Evolutionary conservation across 129 eudicot species (phyloP), one percentile per base, ranked within the genome.

Genomic region (Calendula officinalis): DNA sequence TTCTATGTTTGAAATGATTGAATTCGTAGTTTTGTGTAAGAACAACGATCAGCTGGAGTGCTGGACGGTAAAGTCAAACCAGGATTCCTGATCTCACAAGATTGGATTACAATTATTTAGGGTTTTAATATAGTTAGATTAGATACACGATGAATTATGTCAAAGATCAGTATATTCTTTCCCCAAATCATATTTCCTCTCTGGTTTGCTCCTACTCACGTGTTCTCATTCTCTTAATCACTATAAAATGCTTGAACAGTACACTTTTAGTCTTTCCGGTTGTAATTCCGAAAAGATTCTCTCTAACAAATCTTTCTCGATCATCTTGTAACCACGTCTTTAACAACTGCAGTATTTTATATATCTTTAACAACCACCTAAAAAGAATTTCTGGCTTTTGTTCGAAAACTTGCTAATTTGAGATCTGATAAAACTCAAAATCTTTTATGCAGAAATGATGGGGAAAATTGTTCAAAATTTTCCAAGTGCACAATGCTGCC

Each of bases 391-490:
- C 33, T 15, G 62, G 59, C 33, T 62, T 62, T 56, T 52, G 35
- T 33, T 44, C 62, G 40, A 64, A 40, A 66, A 63, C 43, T 36
- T 74, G 17, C 34, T 56, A 57, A 33, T 62, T 30, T 65, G 64
- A 71, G 56, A 70, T 76, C 82, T 86, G 81, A 85, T 81, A 62
- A 73, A 78, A 70, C 73, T 87, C 49, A 75, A 70, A 81, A 83
- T 81, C 72, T 74, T 83, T 55, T 78, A 82, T 91, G 98, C 98
- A 91, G 98, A 88, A 66, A 65, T 82, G 70, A 74, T 90, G 55
- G 94, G 94, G 86, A 91, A 91, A 91, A 76, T 84, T 84, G 78
- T 86, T 68, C 90, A 87, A 82, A 90, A 81, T 91, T 77, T 84
- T 60, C 69, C 77, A 78, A 80, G 60, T 82, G 88, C 91, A 60